These are phyloP conservation scores for Cystobasidium pallidum DNA, from an alignment of 1,284 basidiomycete genomes.

Conservation along the genomic window DNA sequence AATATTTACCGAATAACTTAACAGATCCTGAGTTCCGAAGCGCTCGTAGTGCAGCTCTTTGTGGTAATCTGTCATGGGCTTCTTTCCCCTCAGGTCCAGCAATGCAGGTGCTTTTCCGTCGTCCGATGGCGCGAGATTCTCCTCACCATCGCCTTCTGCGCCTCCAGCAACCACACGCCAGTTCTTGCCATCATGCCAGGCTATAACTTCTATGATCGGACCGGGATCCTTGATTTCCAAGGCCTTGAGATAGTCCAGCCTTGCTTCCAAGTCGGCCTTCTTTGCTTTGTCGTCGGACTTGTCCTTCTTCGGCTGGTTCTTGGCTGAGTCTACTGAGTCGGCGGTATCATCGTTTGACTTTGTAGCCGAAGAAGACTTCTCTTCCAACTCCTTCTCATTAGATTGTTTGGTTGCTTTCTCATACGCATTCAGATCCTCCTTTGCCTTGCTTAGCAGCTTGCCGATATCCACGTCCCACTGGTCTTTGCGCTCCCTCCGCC, in stretches of 20 bases:
- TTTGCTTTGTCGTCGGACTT: constrained; percentile 51
- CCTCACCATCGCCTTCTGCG: constrained; percentile 54
- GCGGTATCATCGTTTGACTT: background rate
- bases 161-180: constrained; percentile 56
- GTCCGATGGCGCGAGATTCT: constrained; percentile 22
- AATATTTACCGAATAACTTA: constrained; percentile 56
- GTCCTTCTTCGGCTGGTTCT: constrained; percentile 38
- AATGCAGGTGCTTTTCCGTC: constrained; percentile 33
- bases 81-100: constrained; percentile 52
- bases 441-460: constrained; percentile 52
- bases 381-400: constrained; percentile 12
- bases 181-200: constrained; percentile 56
- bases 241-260: constrained; percentile 54
- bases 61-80: constrained; percentile 55
- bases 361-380: background rate
- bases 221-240: constrained; percentile 55
- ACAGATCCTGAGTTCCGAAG: constrained; percentile 55
- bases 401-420: constrained; percentile 39
- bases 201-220: constrained; percentile 55
- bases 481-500: constrained; percentile 53
- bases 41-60: constrained; percentile 54
- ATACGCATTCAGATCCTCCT: constrained; percentile 50
- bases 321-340: background rate
- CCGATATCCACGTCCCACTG: constrained; percentile 54
- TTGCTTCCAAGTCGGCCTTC: constrained; percentile 51